Evolutionary conservation across 1,284 basidiomycete species (phyloP).

Genomic region (Leccinum fallax): DNA sequence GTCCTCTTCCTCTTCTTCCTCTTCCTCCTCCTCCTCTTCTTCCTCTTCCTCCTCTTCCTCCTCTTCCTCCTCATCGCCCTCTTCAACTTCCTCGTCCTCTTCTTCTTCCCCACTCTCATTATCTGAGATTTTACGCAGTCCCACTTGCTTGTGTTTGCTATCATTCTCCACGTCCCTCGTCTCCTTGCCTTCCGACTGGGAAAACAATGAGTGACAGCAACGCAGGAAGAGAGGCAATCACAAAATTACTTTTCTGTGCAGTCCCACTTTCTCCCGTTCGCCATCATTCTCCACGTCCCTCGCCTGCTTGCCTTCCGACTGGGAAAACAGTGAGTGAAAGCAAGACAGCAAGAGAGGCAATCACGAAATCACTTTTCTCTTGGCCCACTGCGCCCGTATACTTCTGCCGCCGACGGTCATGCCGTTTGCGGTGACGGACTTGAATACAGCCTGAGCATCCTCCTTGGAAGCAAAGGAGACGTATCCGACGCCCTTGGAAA

Average conservation of each 20-base stretch:
- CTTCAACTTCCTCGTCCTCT: conserved; percentile 27
- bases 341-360: not conserved
- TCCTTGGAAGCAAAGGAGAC: conserved; percentile 90
- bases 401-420: conserved; percentile 64
- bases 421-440: conserved; percentile 58
- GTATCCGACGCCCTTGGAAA: conserved; percentile 97
- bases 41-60: conserved; percentile 30
- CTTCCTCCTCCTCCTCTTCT: not conserved
- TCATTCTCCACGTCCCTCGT: conserved; percentile 28
- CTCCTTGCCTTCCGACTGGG: conserved; percentile 43
- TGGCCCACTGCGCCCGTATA: conserved; percentile 81
- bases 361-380: conserved; percentile 57
- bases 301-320: conserved; percentile 45
- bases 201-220: conserved; percentile 7
- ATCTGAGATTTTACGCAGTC: conserved; percentile 44
- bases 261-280: conserved; percentile 75
- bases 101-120: conserved; percentile 23
- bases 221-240: not conserved
- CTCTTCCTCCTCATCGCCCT: conserved; percentile 29
- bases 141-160: conserved; percentile 42
- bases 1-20: conserved; percentile 27
- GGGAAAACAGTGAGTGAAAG: conserved; percentile 4
- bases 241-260: conserved; percentile 57
- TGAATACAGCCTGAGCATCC: conserved; percentile 81
- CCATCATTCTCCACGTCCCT: conserved; percentile 38